Conservation (phyloP, 2,329 filamentous ascomycete genomes). For the Cladosporium oxysporum region DNA sequence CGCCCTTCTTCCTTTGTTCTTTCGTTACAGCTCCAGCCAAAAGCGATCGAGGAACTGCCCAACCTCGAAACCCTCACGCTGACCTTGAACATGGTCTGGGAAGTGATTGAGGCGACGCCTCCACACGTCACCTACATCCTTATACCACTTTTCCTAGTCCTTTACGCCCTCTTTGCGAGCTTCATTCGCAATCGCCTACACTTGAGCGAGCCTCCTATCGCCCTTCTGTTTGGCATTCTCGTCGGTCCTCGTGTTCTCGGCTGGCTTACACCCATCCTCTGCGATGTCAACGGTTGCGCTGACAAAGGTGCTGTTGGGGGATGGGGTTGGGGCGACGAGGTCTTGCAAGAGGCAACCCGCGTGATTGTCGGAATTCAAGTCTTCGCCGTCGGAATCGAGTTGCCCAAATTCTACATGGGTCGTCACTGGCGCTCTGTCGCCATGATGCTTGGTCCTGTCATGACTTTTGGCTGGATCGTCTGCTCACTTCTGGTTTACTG, state of each 20-base stretch:
- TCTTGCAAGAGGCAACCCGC: conserved; percentile 46
- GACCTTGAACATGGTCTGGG: conserved; percentile 37
- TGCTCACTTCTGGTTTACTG: conserved; percentile 50
- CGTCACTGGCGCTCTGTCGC: conserved; percentile 55
- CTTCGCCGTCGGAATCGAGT: conserved; percentile 40
- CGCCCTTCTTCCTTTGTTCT: background rate
- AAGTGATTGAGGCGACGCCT: conserved; percentile 49
- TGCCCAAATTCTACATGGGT: conserved; percentile 49
- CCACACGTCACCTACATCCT: conserved; percentile 49
- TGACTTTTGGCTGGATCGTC: conserved; percentile 52
- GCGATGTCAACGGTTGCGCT: conserved; percentile 32
- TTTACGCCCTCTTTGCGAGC: conserved; percentile 49
- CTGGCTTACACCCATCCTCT: conserved; percentile 45
- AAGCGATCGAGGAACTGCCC: background rate
- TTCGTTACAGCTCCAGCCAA: background rate
- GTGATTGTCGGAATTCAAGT: conserved; percentile 50
- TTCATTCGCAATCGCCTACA: conserved; percentile 51
- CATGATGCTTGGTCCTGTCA: conserved; percentile 54
- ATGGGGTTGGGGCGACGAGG: conserved; percentile 47
- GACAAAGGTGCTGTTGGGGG: conserved; percentile 27
- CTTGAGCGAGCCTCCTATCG: conserved; percentile 51
- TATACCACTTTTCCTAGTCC: conserved; percentile 48
- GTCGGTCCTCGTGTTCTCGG: conserved; percentile 45
- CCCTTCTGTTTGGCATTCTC: conserved; percentile 48
- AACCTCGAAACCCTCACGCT: background rate